Percentiles rank a stretch among this genome's conserved stretches.
phyloP scores from a whole-genome alignment of 306 rosid species.

The Citrullus mucosospermus region DNA sequence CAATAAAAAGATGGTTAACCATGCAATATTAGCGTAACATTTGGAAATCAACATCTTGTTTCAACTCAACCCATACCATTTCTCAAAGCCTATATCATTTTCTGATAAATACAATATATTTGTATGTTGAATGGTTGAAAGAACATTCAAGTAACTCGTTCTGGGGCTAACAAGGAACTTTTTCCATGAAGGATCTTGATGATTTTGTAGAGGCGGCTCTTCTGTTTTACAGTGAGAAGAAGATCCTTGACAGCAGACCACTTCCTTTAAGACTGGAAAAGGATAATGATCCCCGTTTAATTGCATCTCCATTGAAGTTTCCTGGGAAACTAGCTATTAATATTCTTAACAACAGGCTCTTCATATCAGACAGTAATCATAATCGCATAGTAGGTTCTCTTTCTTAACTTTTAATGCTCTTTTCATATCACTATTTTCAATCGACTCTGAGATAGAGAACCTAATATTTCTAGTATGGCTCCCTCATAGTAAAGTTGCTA shows the following conservation, averaged over 20 bases:
- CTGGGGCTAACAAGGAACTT: background rate
- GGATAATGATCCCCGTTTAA: slow-evolving; percentile 78
- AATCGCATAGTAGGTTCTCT: slow-evolving; percentile 69
- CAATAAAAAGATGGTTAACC: background rate
- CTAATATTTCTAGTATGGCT: background rate
- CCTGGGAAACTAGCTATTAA: slow-evolving; percentile 92
- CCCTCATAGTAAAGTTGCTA: background rate
- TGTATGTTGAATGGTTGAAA: background rate
- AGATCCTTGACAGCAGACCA: slow-evolving; percentile 50
- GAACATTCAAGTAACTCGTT: background rate
- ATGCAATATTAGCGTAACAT: background rate
- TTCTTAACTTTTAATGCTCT: slow-evolving; percentile 5
- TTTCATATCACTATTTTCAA: background rate
- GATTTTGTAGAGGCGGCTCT: slow-evolving; percentile 94
- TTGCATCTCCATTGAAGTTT: slow-evolving; percentile 81
- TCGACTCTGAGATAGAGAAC: background rate
- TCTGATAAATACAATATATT: background rate
- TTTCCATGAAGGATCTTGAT: slow-evolving; percentile 65
- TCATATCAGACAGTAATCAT: slow-evolving; percentile 94
- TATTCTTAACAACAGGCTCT: slow-evolving; percentile 81
- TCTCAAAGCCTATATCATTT: background rate
- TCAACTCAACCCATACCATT: background rate
- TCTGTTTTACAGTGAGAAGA: slow-evolving; percentile 61
- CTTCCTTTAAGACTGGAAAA: slow-evolving; percentile 65
- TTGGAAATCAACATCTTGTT: background rate